Conservation (phyloP, 495 filamentous ascomycete species). For the Amphirosellinia nigrospora region DNA sequence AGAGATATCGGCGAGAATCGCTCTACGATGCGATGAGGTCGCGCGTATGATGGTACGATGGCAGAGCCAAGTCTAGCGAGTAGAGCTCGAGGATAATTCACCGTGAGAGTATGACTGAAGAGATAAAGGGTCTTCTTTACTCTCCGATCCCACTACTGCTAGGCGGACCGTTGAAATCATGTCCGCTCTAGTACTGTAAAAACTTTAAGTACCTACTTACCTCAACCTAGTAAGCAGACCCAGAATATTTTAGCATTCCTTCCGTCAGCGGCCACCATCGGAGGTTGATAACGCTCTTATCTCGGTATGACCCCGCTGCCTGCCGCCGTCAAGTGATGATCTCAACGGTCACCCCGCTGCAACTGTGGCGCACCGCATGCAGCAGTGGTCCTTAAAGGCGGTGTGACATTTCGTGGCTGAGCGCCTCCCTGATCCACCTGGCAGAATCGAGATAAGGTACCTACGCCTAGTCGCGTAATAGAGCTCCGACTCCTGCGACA, state of each 20-base stretch:
- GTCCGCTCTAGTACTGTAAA: neutral
- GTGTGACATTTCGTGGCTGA: neutral
- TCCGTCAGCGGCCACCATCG: constrained; percentile 11
- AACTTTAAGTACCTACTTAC: neutral
- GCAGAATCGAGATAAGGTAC: constrained; percentile 1
- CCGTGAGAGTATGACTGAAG: neutral
- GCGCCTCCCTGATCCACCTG: neutral
- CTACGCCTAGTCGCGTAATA: neutral
- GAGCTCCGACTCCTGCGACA: constrained; percentile 5
- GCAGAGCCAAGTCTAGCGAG: neutral
- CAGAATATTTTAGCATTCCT: constrained; percentile 4
- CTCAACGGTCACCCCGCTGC: neutral
- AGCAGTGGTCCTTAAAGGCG: neutral
- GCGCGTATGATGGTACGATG: neutral
- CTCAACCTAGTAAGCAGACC: constrained; percentile 8
- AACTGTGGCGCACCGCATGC: neutral
- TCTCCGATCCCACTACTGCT: neutral
- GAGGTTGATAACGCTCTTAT: constrained; percentile 17
- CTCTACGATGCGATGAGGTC: neutral
- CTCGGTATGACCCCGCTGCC: constrained; percentile 11
- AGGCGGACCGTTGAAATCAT: neutral
- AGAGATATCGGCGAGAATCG: neutral
- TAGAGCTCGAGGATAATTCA: neutral
- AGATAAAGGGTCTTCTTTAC: neutral
- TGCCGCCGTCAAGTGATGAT: neutral